Conservation (phyloP, 2,329 filamentous ascomycete genomes). For the Venturia asperata region DNA sequence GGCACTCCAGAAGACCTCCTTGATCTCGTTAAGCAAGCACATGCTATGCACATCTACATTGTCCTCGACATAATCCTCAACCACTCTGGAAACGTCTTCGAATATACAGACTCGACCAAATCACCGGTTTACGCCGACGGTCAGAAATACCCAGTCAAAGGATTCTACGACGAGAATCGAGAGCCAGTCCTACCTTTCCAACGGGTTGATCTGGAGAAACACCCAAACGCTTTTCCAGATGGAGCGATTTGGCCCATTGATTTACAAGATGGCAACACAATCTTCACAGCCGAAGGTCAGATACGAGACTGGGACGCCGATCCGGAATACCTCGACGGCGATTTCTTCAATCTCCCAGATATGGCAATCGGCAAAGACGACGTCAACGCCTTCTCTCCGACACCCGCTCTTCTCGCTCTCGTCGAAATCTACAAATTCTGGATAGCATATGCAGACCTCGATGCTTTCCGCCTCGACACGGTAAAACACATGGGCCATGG, state of each 20-base stretch:
- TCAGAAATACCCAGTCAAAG: constrained; percentile 6
- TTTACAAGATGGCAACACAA: constrained; percentile 22
- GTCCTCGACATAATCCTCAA: constrained; percentile 26
- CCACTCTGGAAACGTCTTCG: constrained; percentile 20
- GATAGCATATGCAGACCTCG: constrained; percentile 24
- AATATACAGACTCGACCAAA: constrained; percentile 10
- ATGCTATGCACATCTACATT: constrained; percentile 23
- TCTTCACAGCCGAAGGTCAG: constrained; percentile 21
- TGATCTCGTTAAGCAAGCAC: constrained; percentile 24
- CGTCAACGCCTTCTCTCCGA: constrained; percentile 22
- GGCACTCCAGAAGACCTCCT: constrained; percentile 24
- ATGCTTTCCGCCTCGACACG: constrained; percentile 25
- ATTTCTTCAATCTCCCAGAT: constrained; percentile 25
- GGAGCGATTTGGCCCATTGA: constrained; percentile 25
- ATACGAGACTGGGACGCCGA: constrained; percentile 24
- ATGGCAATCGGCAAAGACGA: constrained; percentile 22
- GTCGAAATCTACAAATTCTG: constrained; percentile 25
- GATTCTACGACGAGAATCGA: constrained; percentile 21
- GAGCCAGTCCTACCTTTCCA: not conserved
- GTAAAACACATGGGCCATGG: constrained; percentile 26
- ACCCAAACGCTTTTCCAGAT: constrained; percentile 16
- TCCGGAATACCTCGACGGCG: constrained; percentile 25
- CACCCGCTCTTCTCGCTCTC: constrained; percentile 22
- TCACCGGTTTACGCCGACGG: not conserved
- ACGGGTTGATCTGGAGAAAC: not conserved